Base-by-base conservation (phyloP, 1,284 basidiomycete genomes). In the Grifola frondosa region DNA sequence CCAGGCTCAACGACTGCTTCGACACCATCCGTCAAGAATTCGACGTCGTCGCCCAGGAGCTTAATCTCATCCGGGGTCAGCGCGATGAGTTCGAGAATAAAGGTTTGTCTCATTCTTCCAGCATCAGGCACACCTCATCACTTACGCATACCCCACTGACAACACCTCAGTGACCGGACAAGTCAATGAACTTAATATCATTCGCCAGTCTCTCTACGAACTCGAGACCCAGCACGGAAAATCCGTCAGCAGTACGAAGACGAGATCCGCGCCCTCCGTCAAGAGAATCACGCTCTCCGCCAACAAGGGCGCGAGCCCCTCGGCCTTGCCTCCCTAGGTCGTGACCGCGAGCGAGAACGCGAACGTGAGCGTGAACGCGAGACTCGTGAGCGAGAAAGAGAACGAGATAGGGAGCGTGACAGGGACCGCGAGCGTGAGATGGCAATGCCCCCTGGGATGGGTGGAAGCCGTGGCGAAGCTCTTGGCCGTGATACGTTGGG, bases 1-100 rank as follows among this genome's bases (percentile, higher is more conserved):
- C 60, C 46, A 67, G 91, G 34, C 71, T 97, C 52, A 80, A 80
- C 48, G 91, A 95, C 48, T 78, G 86, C 25, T 81, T 97, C 53
- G 92, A 96, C 40, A 74, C 78, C 49, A 85, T 97, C 60, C 80
- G 87, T 53, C 80, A 84, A 42, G 95, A 97, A 70, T 95, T 92
- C 60, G 94, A 97, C 47, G 71, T 73, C 39, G 71, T 95, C 47
- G 73, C 80, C 12, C 73, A 77, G 47, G 93, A 97, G 63, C 72
- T 88, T 38, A 71, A 68, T 16, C 61, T 79, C 21, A 74, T 90
- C 59, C 81, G 91, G 50, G 74, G 69, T 25, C 91, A 96, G 68
- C 73, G 91, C 43, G 94, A 97, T 59, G 94, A 97, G 50, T 90
- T 87, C 64, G 94, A 97, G 65, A 74, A 75, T 13, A 91, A 94